A percentile compares a stretch with the other conserved stretches of the same genome.
Evolutionary conservation across 805 yeast species (phyloP).

Genomic region (Lachancea waltii): DNA sequence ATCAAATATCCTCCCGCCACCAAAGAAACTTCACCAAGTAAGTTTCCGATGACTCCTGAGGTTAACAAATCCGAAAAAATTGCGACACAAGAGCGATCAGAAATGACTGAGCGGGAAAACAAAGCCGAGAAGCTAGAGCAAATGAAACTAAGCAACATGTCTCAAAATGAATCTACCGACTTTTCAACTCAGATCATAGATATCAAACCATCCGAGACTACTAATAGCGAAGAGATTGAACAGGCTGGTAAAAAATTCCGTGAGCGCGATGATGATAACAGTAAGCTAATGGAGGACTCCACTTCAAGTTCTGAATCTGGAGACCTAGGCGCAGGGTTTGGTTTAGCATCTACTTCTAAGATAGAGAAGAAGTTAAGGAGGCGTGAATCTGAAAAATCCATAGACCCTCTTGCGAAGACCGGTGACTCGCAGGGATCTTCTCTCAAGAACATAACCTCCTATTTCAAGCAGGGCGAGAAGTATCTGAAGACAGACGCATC

Average conservation of each 20-base stretch:
- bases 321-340: slow-evolving; percentile 23
- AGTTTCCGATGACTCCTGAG: too few relatives aligned
- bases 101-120: slow-evolving; percentile 8
- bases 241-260: neutral
- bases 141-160: slow-evolving; percentile 8
- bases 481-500: slow-evolving; percentile 9
- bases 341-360: slow-evolving; percentile 25
- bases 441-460: slow-evolving; percentile 3
- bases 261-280: neutral
- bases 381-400: slow-evolving; percentile 22
- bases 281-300: slow-evolving; percentile 1
- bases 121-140: slow-evolving; percentile 13
- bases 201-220: neutral
- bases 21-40: too few relatives aligned
- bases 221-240: neutral
- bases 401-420: slow-evolving; percentile 25
- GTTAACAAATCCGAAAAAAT: neutral
- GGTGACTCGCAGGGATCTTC: slow-evolving; percentile 2
- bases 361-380: slow-evolving; percentile 24
- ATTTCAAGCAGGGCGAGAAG: slow-evolving; percentile 7
- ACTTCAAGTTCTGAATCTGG: slow-evolving; percentile 26
- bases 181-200: slow-evolving; percentile 8
- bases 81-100: slow-evolving; percentile 7
- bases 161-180: slow-evolving; percentile 11
- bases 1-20: too few relatives aligned